Conservation (phyloP, 306 rosid species). For the Oxytropis ochrocephala region DNA sequence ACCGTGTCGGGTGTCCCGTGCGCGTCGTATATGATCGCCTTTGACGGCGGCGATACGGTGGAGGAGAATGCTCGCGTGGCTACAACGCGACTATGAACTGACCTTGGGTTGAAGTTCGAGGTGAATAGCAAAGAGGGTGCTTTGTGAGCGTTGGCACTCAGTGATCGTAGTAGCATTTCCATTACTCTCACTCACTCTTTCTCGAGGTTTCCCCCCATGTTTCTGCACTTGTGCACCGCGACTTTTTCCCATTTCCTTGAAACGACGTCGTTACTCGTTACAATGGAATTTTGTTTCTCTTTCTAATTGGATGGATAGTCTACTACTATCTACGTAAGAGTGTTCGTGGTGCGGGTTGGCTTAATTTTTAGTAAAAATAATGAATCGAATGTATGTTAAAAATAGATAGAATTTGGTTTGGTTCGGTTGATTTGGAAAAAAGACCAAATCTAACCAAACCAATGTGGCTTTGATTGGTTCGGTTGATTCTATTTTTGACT, state of each 20-base stretch:
- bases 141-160: slow-evolving; percentile 26
- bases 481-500: too few species aligned
- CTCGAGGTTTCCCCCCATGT: background rate
- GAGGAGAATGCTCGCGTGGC: slow-evolving; percentile 43
- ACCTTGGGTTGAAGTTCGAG: background rate
- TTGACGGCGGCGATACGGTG: slow-evolving; percentile 71
- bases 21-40: slow-evolving; percentile 71
- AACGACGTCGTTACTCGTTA: background rate
- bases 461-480: too few species aligned
- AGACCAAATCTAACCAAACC: too few species aligned
- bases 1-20: slow-evolving; percentile 80
- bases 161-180: slow-evolving; percentile 43
- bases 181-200: background rate
- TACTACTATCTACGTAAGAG: too few species aligned
- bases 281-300: background rate
- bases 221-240: background rate
- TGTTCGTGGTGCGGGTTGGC: too few species aligned
- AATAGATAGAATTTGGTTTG: too few species aligned
- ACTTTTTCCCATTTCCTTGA: background rate
- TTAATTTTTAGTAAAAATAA: too few species aligned
- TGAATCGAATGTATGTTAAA: too few species aligned
- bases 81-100: background rate
- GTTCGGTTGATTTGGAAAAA: too few species aligned
- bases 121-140: slow-evolving; percentile 5
- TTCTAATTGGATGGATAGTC: too few species aligned